Percentiles rank a stretch among this genome's conserved stretches.
These are phyloP conservation scores for Salvia sclarea DNA, from an alignment of 305 asterid genomes.

Conservation along the genomic window DNA sequence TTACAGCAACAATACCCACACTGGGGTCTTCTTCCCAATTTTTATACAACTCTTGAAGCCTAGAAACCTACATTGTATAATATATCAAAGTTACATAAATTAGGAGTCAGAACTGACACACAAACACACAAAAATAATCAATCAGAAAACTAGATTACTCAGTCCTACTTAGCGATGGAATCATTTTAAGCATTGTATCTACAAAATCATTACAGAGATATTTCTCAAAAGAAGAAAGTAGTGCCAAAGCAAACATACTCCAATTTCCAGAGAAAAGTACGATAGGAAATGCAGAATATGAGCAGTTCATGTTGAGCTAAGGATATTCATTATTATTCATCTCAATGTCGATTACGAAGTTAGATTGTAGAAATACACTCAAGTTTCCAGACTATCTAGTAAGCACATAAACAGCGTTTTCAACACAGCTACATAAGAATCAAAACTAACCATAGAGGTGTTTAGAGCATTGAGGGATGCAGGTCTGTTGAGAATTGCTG, in stretches of 20 bases:
- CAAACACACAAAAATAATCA: neutral
- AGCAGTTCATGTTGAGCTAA: neutral
- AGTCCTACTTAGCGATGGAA: conserved; percentile 4
- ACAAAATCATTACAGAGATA: neutral
- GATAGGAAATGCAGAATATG: conserved; percentile 9
- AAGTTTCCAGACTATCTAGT: too few species aligned
- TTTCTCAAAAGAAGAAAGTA: conserved; percentile 8
- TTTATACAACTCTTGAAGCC: conserved; percentile 75
- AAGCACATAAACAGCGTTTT: neutral
- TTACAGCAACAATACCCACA: conserved; percentile 68
- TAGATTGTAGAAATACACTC: too few species aligned
- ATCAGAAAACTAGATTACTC: neutral
- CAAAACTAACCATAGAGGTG: conserved; percentile 52
- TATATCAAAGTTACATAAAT: conserved; percentile 7
- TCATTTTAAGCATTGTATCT: conserved; percentile 18
- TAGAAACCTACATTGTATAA: conserved; percentile 48
- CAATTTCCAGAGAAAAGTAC: neutral
- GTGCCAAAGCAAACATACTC: neutral
- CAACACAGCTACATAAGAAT: conserved; percentile 1
- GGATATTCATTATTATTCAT: too few species aligned
- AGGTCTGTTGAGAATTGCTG: conserved; percentile 82
- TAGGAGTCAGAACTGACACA: neutral
- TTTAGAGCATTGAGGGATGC: conserved; percentile 71
- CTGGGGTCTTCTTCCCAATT: conserved; percentile 89
- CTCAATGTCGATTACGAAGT: too few species aligned